A percentile compares a stretch with the other conserved stretches of the same genome.
These are phyloP conservation scores for Escovopsis sp. DNA, from an alignment of 2,329 filamentous ascomycete genomes.

Conservation along the genomic window DNA sequence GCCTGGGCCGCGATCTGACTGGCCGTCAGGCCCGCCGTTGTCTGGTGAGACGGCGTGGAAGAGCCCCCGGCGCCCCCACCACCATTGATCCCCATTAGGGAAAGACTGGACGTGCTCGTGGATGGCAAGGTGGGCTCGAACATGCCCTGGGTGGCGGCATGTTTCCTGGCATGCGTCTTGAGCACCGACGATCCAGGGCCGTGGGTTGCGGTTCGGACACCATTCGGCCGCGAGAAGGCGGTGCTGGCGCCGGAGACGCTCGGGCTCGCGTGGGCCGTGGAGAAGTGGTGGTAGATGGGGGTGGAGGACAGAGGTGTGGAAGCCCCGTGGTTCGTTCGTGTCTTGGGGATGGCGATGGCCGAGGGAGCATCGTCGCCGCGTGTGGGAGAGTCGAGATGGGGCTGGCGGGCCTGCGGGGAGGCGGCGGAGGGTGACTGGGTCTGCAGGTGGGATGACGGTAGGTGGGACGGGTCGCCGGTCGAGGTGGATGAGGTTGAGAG, in stretches of 20 bases:
- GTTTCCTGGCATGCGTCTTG: conserved; percentile 42
- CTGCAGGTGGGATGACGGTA: too few relatives aligned
- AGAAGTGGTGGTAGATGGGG: conserved; percentile 34
- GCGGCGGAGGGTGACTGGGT: conserved; percentile 9
- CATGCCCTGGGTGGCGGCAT: conserved; percentile 60
- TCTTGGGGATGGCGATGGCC: conserved; percentile 31
- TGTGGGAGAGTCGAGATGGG: conserved; percentile 16
- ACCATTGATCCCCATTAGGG: conserved; percentile 32
- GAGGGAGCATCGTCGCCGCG: conserved; percentile 16
- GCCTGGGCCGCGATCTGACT: conserved; percentile 71
- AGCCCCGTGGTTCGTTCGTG: conserved; percentile 23
- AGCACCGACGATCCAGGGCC: conserved; percentile 16
- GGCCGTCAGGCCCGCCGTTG: conserved; percentile 33
- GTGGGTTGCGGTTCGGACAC: conserved; percentile 16
- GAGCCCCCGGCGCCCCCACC: conserved; percentile 25
- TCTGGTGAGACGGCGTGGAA: conserved; percentile 6
- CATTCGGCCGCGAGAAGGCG: conserved; percentile 44
- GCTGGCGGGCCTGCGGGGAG: conserved; percentile 19
- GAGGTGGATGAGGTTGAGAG: conserved; percentile 23
- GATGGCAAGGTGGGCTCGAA: conserved; percentile 63
- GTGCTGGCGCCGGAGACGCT: conserved; percentile 32
- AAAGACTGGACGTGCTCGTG: conserved; percentile 39
- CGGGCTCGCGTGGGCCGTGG: conserved; percentile 27
- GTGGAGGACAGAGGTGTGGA: conserved; percentile 20
- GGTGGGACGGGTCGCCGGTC: conserved; percentile 13